Evolutionary conservation across 768 basidiomycete species (phyloP), one percentile per base, ranked within the genome.

Genomic region (Wakefieldia striispora): DNA sequence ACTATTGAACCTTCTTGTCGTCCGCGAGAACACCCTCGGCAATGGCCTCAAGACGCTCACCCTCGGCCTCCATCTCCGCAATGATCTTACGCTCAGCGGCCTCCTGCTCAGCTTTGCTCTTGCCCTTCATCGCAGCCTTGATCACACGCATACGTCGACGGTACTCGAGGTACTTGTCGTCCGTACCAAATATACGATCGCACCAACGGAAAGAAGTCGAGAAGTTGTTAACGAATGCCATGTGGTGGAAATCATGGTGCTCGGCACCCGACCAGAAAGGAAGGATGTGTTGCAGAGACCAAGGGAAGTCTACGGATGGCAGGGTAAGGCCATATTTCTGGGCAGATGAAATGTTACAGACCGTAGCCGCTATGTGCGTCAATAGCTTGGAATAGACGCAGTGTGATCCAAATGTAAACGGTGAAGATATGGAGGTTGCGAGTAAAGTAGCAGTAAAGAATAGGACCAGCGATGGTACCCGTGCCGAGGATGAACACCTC

Each of bases 221-320:
- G 67, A 80, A 95, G 76, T 95, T 95, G 76, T 94, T 93, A 43
- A 82, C 83, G 76, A 94, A 95, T 4, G 89, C 86, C 89, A 93
- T 90, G 72, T 99, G 95, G 71, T 98, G 95, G 82, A 93, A 97
- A 65, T 97, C 95, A 67, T 97, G 95, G 72, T 95, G 92, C 61
- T 97, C 95, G 0, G 94, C 94, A 34, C 95, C 95, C 7, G 90
- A 88, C 95, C 95, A 98, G 79, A 98, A 90, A 2, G 94, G 94
- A 27, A 98, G 51, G 57, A 92, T 83, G 74, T 95, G 83, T 58
- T 92, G 86, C 47, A 98, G 76, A 6, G 91, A 95, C 95, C 94
- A 98, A 1, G 97, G 95, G 81, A 99, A 99, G 68, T 98, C 91
- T 88, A 45, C 5, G 20, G 10, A 19, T 12, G 13, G 13, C 0